Evolutionary conservation across 2,329 filamentous ascomycete genomes (phyloP), one percentile per base, ranked within the genome.

Genomic region (Fusarium siculi): DNA sequence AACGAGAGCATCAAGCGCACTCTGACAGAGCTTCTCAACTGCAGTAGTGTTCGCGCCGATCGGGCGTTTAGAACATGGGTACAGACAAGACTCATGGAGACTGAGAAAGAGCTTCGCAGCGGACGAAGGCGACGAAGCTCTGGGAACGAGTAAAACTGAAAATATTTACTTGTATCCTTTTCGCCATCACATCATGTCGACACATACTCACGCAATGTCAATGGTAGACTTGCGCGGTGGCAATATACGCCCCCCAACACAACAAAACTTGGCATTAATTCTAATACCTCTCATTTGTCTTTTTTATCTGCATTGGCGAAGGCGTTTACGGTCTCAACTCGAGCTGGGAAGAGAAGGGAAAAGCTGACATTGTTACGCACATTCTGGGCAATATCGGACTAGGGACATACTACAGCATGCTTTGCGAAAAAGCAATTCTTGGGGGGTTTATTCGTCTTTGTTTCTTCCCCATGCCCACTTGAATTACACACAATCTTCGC

Each of bases 1-100:
- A 89, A 89, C 79, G 88, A 90, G 80, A 85, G 86, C 74, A 88
- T 91, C 82, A 91, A 91, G 82, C 85, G 88, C 37, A 86, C 88
- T 5, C 78, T 91, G 74, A 91, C 88, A 10, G 88, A 90, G 78
- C 84, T 91, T 19, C 85, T 91, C 75, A 91, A 90, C 80, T 90
- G 87, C 80, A 86, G 88, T 30, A 81, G 85, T 42, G 87, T 89
- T 21, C 86, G 88, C 46, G 80, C 79, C 50, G 87, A 90, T 67
- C 80, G 81, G 34, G 81, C 83, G 3, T 86, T 89, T 77, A 87
- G 89, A 53, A 88, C 85, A 67, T 90, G 87, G 86, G 87, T 90
- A 39, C 89, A 90, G 79, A 84, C 85, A 25, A 83, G 88, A 19
- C 81, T 91, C 32, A 86, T 91, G 86, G 87, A 90, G 74, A 89